phyloP scores from a whole-genome alignment of 495 filamentous ascomycete genomes.

The Podospora comata region DNA sequence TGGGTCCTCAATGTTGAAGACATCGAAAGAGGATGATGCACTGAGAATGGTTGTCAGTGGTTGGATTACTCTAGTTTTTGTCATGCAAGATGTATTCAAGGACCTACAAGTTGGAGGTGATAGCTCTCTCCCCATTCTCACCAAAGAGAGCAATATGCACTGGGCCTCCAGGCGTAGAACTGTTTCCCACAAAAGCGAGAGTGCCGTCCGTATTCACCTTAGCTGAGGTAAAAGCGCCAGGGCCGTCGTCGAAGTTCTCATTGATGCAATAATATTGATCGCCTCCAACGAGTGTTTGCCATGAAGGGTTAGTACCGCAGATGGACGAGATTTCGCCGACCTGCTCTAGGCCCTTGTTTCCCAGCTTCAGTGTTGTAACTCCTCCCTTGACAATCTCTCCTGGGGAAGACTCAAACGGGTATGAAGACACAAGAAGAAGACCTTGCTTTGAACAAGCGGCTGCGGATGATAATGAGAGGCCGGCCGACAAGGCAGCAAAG shows the following conservation, averaged over 20 bases:
- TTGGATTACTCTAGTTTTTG: conserved; percentile 3
- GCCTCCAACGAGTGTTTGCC: conserved; percentile 52
- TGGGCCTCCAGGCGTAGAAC: conserved; percentile 39
- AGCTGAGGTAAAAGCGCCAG: conserved; percentile 46
- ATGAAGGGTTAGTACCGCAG: conserved; percentile 57
- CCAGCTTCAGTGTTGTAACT: conserved; percentile 53
- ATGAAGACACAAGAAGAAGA: conserved; percentile 16
- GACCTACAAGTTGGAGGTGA: conserved; percentile 48
- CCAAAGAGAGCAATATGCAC: conserved; percentile 48
- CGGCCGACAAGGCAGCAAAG: conserved; percentile 13
- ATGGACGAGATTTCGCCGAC: conserved; percentile 37
- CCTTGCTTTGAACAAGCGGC: conserved; percentile 6
- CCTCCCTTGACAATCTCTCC: neutral
- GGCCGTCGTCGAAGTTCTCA: conserved; percentile 44
- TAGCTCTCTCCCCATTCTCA: conserved; percentile 38
- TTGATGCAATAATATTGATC: conserved; percentile 59
- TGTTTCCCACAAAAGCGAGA: conserved; percentile 40
- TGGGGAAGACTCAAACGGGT: neutral
- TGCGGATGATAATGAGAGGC: conserved; percentile 13
- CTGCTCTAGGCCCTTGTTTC: conserved; percentile 14
- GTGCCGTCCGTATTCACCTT: conserved; percentile 33
- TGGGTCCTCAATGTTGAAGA: conserved; percentile 28
- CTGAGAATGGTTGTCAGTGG: conserved; percentile 18
- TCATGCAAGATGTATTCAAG: neutral
- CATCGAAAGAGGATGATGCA: conserved; percentile 24